Base-by-base conservation (phyloP, 2,329 filamentous ascomycete species). In the Talaromyces sp. region DNA sequence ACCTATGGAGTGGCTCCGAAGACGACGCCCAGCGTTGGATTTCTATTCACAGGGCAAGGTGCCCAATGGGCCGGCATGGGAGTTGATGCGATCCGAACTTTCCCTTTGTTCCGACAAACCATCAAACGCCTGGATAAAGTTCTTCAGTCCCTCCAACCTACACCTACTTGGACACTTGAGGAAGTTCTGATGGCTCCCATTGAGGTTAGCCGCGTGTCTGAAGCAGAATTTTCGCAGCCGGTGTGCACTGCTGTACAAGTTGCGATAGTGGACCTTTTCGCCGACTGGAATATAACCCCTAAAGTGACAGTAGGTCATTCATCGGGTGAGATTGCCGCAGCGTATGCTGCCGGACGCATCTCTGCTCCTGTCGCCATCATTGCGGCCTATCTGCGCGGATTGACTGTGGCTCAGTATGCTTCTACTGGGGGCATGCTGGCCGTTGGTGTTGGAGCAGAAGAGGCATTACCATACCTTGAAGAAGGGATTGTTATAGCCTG, bases 11-110 rank as follows among this genome's bases (percentile, higher is more conserved):
- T n/a, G n/a, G n/a, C n/a, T n/a, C n/a, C n/a, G n/a, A n/a, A n/a
- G n/a, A n/a, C n/a, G n/a, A n/a, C n/a, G n/a, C n/a, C n/a, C n/a
- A n/a, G n/a, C 5, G 12, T 61, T 2, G 50, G 14, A 33, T 46
- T 56, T 37, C 16, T 61, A 14, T 56, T 61, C 33, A 61, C 60
- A 1, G 60, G 60, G 6, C 60, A 61, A 8, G 60, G 60, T 11
- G 48, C 60, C 7, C 60, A 61, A 12, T 61, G 60, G 60, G 11
- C 46, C 5, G 12, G 7, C 1, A 18, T 60, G 11, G 58, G 58
- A 2, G 31, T 11, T 3, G 16, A 60, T 1, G 31, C 52, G 25
- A 5, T 39, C 8, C 1, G 18, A 9, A 6, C 25, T 28, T 39
- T 60, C 46, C 33, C 58, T 23, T 4, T 14, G 9, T 25, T 44